Evolutionary conservation across 2,329 filamentous ascomycete genomes (phyloP).

Genomic region (Cercospora sp.): DNA sequence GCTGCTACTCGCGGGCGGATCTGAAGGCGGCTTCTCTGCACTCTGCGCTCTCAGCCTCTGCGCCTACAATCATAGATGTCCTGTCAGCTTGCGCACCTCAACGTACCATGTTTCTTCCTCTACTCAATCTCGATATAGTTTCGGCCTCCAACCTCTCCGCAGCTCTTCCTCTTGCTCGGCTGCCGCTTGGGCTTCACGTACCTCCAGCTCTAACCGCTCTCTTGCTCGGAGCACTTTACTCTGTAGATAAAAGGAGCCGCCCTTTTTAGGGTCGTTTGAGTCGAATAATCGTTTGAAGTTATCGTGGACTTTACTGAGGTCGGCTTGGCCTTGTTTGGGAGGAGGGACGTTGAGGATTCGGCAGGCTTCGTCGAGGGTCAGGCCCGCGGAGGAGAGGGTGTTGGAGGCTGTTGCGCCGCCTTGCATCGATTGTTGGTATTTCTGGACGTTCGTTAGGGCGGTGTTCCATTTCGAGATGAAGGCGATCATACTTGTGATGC

Average conservation of each 20-base stretch:
- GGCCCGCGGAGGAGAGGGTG: constrained; percentile 65
- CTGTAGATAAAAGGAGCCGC: constrained; percentile 96
- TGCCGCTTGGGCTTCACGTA: constrained; percentile 69
- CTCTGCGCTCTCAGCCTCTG: constrained; percentile 34
- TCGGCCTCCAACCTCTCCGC: constrained; percentile 88
- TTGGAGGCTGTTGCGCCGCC: constrained; percentile 45
- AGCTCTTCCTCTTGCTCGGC: constrained; percentile 73
- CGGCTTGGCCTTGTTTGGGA: constrained; percentile 72
- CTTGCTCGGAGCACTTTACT: constrained; percentile 92
- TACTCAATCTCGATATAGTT: constrained; percentile 81
- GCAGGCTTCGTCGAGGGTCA: constrained; percentile 95
- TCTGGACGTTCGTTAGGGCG: constrained; percentile 54
- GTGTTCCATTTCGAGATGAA: background rate
- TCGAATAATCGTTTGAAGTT: constrained; percentile 96
- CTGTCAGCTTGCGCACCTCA: constrained; percentile 26
- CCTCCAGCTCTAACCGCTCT: constrained; percentile 87
- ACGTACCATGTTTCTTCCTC: constrained; percentile 12
- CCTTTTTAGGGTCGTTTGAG: constrained; percentile 89
- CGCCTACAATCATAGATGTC: constrained; percentile 25
- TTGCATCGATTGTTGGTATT: constrained; percentile 36
- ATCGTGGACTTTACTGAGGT: constrained; percentile 76
- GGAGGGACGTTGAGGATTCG: constrained; percentile 95
- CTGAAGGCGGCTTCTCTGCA: constrained; percentile 21
- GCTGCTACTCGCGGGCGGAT: constrained; percentile 16
- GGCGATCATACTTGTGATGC: constrained; percentile 56